A percentile compares a stretch with the other conserved stretches of the same genome.
These are phyloP conservation scores for Omphalotus olearius DNA, from an alignment of 1,284 basidiomycete genomes.

Conservation along the genomic window DNA sequence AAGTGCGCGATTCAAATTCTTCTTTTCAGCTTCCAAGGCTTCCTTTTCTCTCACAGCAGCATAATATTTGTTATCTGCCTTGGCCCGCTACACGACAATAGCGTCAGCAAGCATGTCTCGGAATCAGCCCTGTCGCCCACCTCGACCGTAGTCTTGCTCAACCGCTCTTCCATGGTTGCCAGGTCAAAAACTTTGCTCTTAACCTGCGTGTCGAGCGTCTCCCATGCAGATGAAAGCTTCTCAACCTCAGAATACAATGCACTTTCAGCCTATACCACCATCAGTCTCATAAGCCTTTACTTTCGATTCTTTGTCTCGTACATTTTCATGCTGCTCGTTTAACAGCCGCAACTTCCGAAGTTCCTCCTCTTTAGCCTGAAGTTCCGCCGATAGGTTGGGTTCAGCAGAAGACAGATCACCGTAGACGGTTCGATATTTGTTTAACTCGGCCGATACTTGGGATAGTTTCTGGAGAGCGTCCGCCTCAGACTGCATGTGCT, in stretches of 20 bases:
- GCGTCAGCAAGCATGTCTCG: conserved; percentile 3
- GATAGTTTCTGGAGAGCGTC: conserved; percentile 50
- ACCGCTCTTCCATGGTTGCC: conserved; percentile 70
- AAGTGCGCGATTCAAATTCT: conserved; percentile 49
- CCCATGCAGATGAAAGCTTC: conserved; percentile 84
- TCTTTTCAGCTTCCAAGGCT: conserved; percentile 73
- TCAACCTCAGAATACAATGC: conserved; percentile 86
- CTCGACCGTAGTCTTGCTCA: conserved; percentile 61
- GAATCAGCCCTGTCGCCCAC: conserved; percentile 34
- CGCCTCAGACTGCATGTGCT: conserved; percentile 47
- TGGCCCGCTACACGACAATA: conserved; percentile 61
- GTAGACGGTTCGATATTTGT: conserved; percentile 58
- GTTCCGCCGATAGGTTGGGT: conserved; percentile 45
- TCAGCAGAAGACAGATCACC: conserved; percentile 50
- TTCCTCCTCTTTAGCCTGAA: conserved; percentile 65
- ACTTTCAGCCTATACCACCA: conserved; percentile 54
- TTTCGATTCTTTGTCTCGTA: conserved; percentile 20
- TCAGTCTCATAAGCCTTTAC: too few relatives aligned
- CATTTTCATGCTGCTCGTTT: conserved; percentile 51
- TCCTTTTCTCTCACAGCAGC: conserved; percentile 90
- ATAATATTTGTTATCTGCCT: conserved; percentile 94
- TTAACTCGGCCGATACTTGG: conserved; percentile 43
- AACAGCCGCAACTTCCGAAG: conserved; percentile 53
- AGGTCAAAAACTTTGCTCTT: conserved; percentile 86
- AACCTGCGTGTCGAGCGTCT: conserved; percentile 79